Evolutionary conservation across 208 protist genomes (phyloP).

Genomic region (Porcisia deanei): DNA sequence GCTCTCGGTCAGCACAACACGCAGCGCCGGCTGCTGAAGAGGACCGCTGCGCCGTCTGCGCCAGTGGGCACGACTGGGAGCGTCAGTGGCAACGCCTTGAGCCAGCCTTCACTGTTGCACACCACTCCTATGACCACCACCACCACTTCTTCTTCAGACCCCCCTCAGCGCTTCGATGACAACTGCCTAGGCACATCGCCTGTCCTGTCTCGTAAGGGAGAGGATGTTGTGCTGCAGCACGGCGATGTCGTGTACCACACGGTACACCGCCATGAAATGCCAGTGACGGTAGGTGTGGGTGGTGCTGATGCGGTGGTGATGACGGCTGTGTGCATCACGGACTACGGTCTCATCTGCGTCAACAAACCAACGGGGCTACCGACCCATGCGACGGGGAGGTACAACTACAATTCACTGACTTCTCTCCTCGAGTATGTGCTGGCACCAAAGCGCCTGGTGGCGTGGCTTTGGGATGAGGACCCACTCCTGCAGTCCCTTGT

Average conservation of each 20-base stretch:
- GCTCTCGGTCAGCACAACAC: slow-evolving; percentile 33
- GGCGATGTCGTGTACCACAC: slow-evolving; percentile 89
- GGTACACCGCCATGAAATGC: slow-evolving; percentile 95
- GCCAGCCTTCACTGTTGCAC: neutral
- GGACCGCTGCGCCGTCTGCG: slow-evolving; percentile 4
- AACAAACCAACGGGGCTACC: slow-evolving; percentile 81
- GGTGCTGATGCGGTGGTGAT: slow-evolving; percentile 60
- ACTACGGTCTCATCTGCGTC: slow-evolving; percentile 64
- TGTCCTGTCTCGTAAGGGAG: neutral
- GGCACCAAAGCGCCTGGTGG: slow-evolving; percentile 64
- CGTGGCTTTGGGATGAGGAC: slow-evolving; percentile 62
- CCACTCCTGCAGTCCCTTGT: slow-evolving; percentile 76
- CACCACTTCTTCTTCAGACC: neutral
- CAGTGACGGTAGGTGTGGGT: slow-evolving; percentile 65
- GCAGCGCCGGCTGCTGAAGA: slow-evolving; percentile 49
- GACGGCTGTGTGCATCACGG: slow-evolving; percentile 52
- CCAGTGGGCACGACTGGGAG: neutral
- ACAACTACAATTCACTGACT: slow-evolving; percentile 92
- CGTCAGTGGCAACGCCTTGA: neutral
- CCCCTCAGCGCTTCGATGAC: neutral
- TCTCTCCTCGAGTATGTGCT: slow-evolving; percentile 90
- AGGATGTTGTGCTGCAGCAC: slow-evolving; percentile 44
- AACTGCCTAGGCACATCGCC: neutral
- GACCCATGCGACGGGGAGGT: slow-evolving; percentile 91
- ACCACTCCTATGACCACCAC: neutral